phyloP scores from a whole-genome alignment of 2,329 filamentous ascomycete genomes.

The Diaporthe amygdali region DNA sequence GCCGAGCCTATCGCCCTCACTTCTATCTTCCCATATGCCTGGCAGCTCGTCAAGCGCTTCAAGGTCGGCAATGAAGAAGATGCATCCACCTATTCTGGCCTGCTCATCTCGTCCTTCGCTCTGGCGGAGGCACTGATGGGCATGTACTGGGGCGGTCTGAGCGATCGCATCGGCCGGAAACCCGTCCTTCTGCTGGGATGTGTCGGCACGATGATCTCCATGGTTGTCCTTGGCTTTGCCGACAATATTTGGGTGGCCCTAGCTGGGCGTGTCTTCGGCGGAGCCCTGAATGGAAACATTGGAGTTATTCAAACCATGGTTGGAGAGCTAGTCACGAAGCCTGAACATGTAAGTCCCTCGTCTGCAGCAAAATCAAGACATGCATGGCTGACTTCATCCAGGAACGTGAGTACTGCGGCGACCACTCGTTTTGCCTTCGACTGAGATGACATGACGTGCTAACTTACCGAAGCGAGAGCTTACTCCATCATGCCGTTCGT shows the following conservation, averaged over 20 bases:
- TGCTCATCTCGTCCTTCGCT: conserved; percentile 86
- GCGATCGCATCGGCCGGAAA: conserved; percentile 83
- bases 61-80: conserved; percentile 73
- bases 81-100: conserved; percentile 86
- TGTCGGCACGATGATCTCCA: conserved; percentile 79
- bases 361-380: not conserved
- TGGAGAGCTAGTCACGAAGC: conserved; percentile 81
- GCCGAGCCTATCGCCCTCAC: conserved; percentile 93
- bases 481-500: conserved; percentile 95
- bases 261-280: conserved; percentile 75
- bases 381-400: conserved; percentile 1
- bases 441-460: conserved; percentile 15
- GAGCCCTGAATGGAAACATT: conserved; percentile 88
- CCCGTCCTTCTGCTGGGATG: conserved; percentile 81
- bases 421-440: not conserved
- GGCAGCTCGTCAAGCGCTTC: conserved; percentile 80
- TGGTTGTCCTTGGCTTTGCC: conserved; percentile 83
- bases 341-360: conserved; percentile 71
- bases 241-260: conserved; percentile 85
- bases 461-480: conserved; percentile 66
- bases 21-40: conserved; percentile 92
- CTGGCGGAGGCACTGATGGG: conserved; percentile 83
- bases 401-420: conserved; percentile 59
- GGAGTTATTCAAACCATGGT: conserved; percentile 94
- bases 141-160: conserved; percentile 86